Base-by-base conservation (phyloP, 2,329 filamentous ascomycete species). In the Alternaria angustiovoidea region DNA sequence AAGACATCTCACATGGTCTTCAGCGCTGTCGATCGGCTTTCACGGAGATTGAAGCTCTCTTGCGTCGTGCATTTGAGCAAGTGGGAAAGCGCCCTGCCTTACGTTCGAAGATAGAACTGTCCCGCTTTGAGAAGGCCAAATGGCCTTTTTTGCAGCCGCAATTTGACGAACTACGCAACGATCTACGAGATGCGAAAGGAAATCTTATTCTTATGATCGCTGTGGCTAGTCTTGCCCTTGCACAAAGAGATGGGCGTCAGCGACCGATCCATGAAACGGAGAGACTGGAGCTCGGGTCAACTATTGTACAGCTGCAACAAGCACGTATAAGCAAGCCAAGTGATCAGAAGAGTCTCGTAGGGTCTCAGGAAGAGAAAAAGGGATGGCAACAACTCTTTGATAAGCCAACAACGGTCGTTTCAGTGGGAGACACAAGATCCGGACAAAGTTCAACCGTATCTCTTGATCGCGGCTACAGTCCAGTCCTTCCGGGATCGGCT, bases 71-170 rank as follows among this genome's bases (percentile, higher is more conserved):
- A 2, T 47, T 42, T 11, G 38, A 43, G 9, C 28, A 57, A 9
- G 20, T 49, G 12, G 46, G 47, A 2, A 51, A 28, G 6, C 20
- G 20, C 8, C 22, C 39, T 4, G 38, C 12, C 0, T 20, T 30
- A 7, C n/a, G 6, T 5, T 42, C 46, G 2, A 51, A 36, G 1
- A 51, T 51, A 6, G 7, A 58, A 39, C 47, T 64, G 1, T 62
- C 59, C 0, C 22, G 26, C 7, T 46, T 36, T 0, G 58, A 62
- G 12, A 51, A 42, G 6, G 62, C 62, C 1, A 64, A 62, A 56
- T 64, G 58, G 62, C 62, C 62, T 2, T 64, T 64, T 18, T 22
- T 64, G 5, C 57, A 62, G 12, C 58, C 58, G 1, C 51, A 61
- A 5, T 61, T 64, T 22, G 32, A 55, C 32, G 58, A 64, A 4